Base-by-base conservation (phyloP, 257 asterid genomes). In the Rhazya stricta region DNA sequence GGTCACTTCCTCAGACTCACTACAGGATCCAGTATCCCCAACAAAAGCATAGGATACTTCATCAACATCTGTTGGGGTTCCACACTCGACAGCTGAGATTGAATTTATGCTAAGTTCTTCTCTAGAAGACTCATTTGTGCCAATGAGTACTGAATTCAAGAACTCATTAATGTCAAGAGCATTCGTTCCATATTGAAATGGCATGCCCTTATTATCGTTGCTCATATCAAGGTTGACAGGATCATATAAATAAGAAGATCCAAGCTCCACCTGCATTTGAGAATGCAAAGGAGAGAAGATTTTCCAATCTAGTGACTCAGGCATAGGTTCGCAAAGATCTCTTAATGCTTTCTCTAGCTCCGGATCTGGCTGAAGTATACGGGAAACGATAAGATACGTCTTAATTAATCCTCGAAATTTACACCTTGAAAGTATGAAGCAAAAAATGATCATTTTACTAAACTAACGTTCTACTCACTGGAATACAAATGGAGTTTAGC, bases 221-320 rank as follows among this genome's bases (percentile, higher is more conserved):
- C 46, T 65, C 32, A 79, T 53, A 72, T 85, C 87, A 79, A 74
- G 74, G 23, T 51, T 2, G 43, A 83, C 74, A 74, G 75, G 50
- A 78, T 61, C 74, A 68, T 77, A 79, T 9, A 80, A 62, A 83
- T 50, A 82, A 6, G 86, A 76, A 60, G 89, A 82, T 71, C 91
- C 98, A 72, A 87, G 80, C 83, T 86, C 93, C 23, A 69, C 75
- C 78, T 85, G 97, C 86, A 92, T 83, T 82, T 89, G 96, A 6
- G 92, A 83, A 68, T 86, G 90, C 83, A 85, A 53, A 0, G 97
- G 96, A 71, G 97, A 85, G 83, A 89, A 87, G 23, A 88, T 76
- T 72, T 88, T 86, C 85, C 88, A 84, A 63, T 86, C 96, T 8
- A 81, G 6, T 8, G 80, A 56, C 74, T 81, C 87, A 15, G 69